These are phyloP conservation scores for Raffaelea deltoideospora DNA, from an alignment of 2,329 filamentous ascomycete genomes.

Conservation along the genomic window DNA sequence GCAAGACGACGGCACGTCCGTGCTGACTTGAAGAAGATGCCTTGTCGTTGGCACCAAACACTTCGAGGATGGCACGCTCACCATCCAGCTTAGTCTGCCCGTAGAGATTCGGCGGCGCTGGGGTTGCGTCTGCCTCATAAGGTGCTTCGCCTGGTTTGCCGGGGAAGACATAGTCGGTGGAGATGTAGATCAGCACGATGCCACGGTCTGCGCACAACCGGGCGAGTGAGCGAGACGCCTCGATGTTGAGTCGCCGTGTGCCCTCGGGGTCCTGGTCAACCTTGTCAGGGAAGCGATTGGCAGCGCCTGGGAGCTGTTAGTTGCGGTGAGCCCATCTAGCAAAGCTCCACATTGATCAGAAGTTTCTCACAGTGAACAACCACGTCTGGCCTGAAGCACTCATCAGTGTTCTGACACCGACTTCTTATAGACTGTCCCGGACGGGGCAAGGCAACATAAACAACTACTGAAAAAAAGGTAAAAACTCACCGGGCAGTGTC, in stretches of 20 bases:
- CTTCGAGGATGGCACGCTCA: constrained; percentile 49
- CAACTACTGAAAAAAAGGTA: background rate
- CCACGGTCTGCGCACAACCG: constrained; percentile 44
- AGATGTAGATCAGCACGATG: constrained; percentile 60
- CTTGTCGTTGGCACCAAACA: constrained; percentile 25
- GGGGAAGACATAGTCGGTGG: constrained; percentile 69
- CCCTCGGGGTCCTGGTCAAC: constrained; percentile 67
- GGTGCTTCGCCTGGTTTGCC: constrained; percentile 67
- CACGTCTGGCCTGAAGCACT: constrained; percentile 45
- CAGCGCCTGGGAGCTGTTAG: constrained; percentile 37
- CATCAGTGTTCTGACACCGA: background rate
- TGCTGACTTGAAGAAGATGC: too few species aligned
- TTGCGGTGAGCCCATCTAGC: background rate
- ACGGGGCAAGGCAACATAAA: too few species aligned
- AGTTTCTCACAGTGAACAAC: constrained; percentile 59
- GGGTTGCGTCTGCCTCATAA: constrained; percentile 49
- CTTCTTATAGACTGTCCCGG: too few species aligned
- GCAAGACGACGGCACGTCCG: constrained; percentile 52
- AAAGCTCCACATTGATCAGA: too few species aligned
- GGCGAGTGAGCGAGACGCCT: constrained; percentile 53
- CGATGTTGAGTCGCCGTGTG: constrained; percentile 59
- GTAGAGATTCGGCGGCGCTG: constrained; percentile 64
- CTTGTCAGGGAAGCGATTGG: constrained; percentile 76
- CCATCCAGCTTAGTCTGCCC: constrained; percentile 47
- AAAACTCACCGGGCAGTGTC: constrained; percentile 34